Evolutionary conservation across 768 basidiomycete genomes (phyloP), one percentile per base, ranked within the genome.

Genomic region (Russula sp.): DNA sequence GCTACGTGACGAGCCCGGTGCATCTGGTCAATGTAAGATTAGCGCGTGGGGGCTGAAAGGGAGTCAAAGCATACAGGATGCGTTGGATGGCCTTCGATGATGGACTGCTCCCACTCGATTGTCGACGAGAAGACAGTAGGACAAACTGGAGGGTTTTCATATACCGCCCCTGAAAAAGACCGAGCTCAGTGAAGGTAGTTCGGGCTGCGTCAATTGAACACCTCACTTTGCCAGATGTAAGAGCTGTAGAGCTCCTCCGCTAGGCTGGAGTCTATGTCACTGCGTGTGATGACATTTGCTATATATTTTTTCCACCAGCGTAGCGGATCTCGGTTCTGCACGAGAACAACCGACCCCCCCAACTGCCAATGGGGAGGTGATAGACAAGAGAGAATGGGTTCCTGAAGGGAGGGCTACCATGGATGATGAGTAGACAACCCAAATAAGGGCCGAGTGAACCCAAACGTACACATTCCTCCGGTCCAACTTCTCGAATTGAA

Each of bases 1-100:
- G 55, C 75, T 67, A 64, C 78, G 65, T 75, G 78, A 75, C 67
- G 74, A 1, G 83, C 80, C 4, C 82, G 77, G 69, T 85, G 80
- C 83, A 84, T 84, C 82, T 84, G 50, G 37, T 51, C 54, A 44
- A 42, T 64, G 44, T 37, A 40, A 57, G 68, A 40, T 59, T 37
- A 50, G 45, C 10, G 56, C 20, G 40, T 27, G 1, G 27, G 1
- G 40, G 32, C 47, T 55, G 22, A 40, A 39, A 50, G 42, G 11
- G 20, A 48, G 14, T 32, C 7, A 71, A 55, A 13, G 13, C 75
- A 54, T 67, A 82, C 82, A 14, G 83, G 83, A 65, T 84, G 83
- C 1, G 82, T 84, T 27, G 83, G 83, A 70, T 84, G 83, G 2
- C 83, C 83, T 18, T 80, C 78, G 10, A 84, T 77, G 18, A 84